phyloP scores from a whole-genome alignment of 208 protist species.

The Tritrichomonas musculus region DNA sequence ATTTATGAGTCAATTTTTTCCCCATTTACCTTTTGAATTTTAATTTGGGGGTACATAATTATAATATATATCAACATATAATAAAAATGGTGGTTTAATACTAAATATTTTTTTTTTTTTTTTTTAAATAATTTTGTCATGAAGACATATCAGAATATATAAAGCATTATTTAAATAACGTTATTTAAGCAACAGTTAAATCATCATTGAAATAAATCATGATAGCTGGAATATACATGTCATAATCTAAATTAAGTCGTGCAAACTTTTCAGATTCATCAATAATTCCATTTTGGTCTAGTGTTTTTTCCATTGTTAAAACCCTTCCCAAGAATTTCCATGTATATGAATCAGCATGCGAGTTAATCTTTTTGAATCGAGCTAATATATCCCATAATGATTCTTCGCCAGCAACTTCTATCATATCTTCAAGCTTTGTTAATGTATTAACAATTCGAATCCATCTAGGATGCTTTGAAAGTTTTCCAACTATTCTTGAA shows the following conservation, averaged over 20 bases:
- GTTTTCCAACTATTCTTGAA: constrained; percentile 26
- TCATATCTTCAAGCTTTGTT: constrained; percentile 20
- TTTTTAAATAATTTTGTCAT: no score
- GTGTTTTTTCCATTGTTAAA: constrained; percentile 42
- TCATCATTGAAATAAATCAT: constrained; percentile 48
- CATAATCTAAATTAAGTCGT: constrained; percentile 34
- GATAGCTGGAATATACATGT: constrained; percentile 46
- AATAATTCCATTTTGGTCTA: constrained; percentile 43
- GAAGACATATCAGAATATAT: no score
- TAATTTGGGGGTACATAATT: no score
- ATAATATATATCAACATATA: no score
- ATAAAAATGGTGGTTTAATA: no score
- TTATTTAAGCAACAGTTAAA: constrained; percentile 42
- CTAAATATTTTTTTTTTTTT: no score
- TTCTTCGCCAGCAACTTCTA: constrained; percentile 47
- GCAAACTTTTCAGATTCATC: constrained; percentile 42
- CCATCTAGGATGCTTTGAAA: constrained; percentile 38
- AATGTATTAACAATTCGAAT: constrained; percentile 45
- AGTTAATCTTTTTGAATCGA: constrained; percentile 41
- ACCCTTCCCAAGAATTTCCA: constrained; percentile 41
- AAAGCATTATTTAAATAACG: background rate
- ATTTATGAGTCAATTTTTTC: no score
- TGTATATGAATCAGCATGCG: constrained; percentile 42
- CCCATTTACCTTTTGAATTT: no score
- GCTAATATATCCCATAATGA: constrained; percentile 40